Percentiles rank a stretch among this genome's conserved stretches.
These are phyloP conservation scores for Peronospora destructor DNA, from an alignment of 352 stramenopile genomes.

Conservation along the genomic window DNA sequence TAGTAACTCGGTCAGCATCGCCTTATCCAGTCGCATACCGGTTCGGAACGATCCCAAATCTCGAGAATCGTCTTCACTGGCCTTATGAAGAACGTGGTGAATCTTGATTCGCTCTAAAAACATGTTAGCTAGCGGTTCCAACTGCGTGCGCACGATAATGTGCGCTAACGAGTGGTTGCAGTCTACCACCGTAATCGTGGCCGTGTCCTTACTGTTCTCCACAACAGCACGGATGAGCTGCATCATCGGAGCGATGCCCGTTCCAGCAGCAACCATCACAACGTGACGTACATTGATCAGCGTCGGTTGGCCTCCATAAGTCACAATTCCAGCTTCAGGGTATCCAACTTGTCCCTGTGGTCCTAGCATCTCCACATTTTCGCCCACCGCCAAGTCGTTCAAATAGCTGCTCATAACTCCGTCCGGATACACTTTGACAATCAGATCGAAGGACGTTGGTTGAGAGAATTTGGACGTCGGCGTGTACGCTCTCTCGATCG, in stretches of 20 bases:
- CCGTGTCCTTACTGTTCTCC: constrained; percentile 43
- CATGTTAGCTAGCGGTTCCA: constrained; percentile 78
- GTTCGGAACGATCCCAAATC: constrained; percentile 50
- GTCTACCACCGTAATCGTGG: constrained; percentile 70
- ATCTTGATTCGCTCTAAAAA: constrained; percentile 55
- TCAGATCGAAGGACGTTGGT: constrained; percentile 56
- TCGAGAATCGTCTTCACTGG: constrained; percentile 33
- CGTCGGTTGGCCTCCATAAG: constrained; percentile 37
- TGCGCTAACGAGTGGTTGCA: constrained; percentile 62
- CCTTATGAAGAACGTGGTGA: constrained; percentile 57
- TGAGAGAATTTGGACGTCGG: constrained; percentile 69
- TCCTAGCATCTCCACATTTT: constrained; percentile 67
- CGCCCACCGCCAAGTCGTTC: constrained; percentile 40
- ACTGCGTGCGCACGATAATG: constrained; percentile 62
- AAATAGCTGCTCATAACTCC: constrained; percentile 73
- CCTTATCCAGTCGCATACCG: constrained; percentile 39
- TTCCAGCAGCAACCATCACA: constrained; percentile 69
- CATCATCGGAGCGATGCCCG: constrained; percentile 79
- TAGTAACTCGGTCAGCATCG: constrained; percentile 41
- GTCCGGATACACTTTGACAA: constrained; percentile 73
- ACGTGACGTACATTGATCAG: constrained; percentile 46
- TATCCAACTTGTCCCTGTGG: constrained; percentile 65
- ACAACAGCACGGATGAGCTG: constrained; percentile 67
- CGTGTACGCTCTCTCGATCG: constrained; percentile 73
- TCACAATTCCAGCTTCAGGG: constrained; percentile 41